Evolutionary conservation across 2,329 filamentous ascomycete species (phyloP).

Genomic region (Didymella arachidicola): DNA sequence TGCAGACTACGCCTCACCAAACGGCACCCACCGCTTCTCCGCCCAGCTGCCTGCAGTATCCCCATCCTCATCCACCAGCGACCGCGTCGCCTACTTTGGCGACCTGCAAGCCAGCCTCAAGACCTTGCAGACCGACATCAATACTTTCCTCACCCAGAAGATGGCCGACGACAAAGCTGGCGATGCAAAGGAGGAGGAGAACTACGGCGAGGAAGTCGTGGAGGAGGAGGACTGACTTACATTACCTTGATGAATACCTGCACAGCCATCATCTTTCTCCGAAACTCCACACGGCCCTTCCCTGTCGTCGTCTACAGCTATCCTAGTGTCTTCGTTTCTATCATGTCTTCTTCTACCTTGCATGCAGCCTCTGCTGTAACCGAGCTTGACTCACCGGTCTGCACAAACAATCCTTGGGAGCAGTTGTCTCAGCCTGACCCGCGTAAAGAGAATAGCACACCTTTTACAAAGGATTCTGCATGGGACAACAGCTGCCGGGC

Average conservation of each 20-base stretch:
- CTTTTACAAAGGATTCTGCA: too few species aligned
- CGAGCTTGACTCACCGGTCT: too few species aligned
- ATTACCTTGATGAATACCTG: too few species aligned
- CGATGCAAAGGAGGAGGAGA: constrained; percentile 65
- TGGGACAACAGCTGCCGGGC: not conserved
- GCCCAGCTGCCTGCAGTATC: constrained; percentile 28
- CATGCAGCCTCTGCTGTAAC: too few species aligned
- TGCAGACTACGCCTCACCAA: constrained; percentile 64
- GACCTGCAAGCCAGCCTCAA: constrained; percentile 65
- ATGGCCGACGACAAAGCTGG: constrained; percentile 75
- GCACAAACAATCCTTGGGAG: too few species aligned
- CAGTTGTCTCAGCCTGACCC: too few species aligned
- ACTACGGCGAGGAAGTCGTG: constrained; percentile 83
- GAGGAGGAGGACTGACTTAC: constrained; percentile 66
- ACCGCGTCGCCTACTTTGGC: constrained; percentile 67
- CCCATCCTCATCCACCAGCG: constrained; percentile 46
- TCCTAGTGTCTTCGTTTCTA: too few species aligned
- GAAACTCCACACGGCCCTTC: too few species aligned
- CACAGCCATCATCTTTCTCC: too few species aligned
- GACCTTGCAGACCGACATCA: constrained; percentile 71
- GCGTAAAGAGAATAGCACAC: too few species aligned
- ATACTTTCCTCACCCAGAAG: constrained; percentile 72
- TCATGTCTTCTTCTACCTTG: too few species aligned
- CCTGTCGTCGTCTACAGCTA: too few species aligned
- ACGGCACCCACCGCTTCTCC: constrained; percentile 35